phyloP scores from a whole-genome alignment of 1,284 basidiomycete species.

The Psilocybe mexicana region DNA sequence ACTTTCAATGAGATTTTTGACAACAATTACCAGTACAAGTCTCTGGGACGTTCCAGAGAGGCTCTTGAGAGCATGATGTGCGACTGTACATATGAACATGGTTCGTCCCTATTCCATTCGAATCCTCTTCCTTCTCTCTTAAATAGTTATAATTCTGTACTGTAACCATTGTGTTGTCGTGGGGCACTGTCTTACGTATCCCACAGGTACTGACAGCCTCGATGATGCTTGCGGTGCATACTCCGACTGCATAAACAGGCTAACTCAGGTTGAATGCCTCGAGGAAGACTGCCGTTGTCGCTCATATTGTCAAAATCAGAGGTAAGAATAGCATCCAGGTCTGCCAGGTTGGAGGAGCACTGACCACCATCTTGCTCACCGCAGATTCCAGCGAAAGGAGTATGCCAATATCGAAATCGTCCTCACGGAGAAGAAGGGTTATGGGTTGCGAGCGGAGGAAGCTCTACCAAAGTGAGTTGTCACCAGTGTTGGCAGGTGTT shows the following conservation, averaged over 20 bases:
- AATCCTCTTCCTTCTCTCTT: conserved; percentile 14
- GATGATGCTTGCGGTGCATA: conserved; percentile 82
- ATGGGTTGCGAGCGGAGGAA: conserved; percentile 79
- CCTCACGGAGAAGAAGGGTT: conserved; percentile 94
- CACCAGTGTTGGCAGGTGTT: background rate
- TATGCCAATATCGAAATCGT: conserved; percentile 93
- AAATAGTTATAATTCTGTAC: conserved; percentile 8
- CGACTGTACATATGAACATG: conserved; percentile 83
- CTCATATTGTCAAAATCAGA: conserved; percentile 87
- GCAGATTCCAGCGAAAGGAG: conserved; percentile 83
- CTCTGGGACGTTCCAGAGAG: conserved; percentile 85
- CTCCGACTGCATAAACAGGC: conserved; percentile 95
- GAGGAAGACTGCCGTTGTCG: conserved; percentile 86
- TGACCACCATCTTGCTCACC: conserved; percentile 8
- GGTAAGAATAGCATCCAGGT: conserved; percentile 50
- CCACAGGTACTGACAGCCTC: conserved; percentile 55
- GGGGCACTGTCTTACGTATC: conserved; percentile 24
- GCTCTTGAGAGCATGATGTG: conserved; percentile 91
- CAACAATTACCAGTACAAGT: conserved; percentile 89
- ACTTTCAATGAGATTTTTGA: conserved; percentile 76
- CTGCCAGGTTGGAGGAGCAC: background rate
- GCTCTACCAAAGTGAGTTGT: conserved; percentile 72
- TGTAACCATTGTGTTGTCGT: conserved; percentile 1
- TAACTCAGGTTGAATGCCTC: conserved; percentile 96
- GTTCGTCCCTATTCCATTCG: conserved; percentile 53